Evolutionary conservation across 2,329 filamentous ascomycete species (phyloP), one percentile per base, ranked within the genome.

Genomic region (Botryotinia globosa): DNA sequence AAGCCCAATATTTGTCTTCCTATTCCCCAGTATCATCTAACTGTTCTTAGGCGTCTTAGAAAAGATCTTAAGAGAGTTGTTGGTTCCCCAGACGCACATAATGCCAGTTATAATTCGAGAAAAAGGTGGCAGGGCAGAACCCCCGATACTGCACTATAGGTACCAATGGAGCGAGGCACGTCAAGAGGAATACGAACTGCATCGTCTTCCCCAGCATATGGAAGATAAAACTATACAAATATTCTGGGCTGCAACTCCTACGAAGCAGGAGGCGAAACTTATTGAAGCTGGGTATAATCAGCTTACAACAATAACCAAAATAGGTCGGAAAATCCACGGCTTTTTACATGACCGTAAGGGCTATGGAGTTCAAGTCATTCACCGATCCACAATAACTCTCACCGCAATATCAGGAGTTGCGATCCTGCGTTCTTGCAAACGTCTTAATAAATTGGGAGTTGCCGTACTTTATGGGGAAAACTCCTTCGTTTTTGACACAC

Each of bases 101-200:
- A 51, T 65, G 44, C 62, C 62, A 20, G 42, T 44, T 2, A 65
- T 65, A 7, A 25, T 65, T 48, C 62, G 62, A 25, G 29, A 65
- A 34, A 65, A 37, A 20, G 37, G 10, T 16, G 20, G 20, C 34
- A 18, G 20, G 20, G 62, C 22, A 1, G 29, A 37, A 1, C 16
- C 37, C 4, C 42, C 62, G 7, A 18, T 32, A 16, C 14, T 64
- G n/a, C 16, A 25, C 37, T 51, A 51, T 25, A 37, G 2, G 12
- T 66, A 51, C 48, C 63, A 66, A 37, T 66, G 44, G 63, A 66
- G 63, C 4, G 44, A 66, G 12, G 44, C 63, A 66, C 63, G 63
- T 18, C 44, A 66, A 39, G 44, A 66, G 48, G 20, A 29, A 37
- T 51, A 66, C 10, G 44, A 66, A 51, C 25, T 25, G 4, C 3